Percentiles rank a stretch among this genome's conserved stretches.
These are phyloP conservation scores for Drechslera avenae DNA, from an alignment of 2,329 filamentous ascomycete genomes.

Conservation along the genomic window DNA sequence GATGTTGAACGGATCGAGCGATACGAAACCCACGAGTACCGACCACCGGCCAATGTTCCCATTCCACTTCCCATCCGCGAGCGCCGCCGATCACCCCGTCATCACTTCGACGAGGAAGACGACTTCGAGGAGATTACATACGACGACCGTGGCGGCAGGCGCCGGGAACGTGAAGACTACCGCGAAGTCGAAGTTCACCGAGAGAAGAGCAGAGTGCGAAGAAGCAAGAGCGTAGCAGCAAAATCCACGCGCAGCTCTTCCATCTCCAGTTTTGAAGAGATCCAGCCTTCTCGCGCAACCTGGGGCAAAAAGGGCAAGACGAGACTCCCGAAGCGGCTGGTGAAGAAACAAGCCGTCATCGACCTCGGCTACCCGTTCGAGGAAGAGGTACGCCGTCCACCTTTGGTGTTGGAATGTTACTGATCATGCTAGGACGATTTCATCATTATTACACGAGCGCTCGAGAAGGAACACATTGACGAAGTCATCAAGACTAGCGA, in stretches of 20 bases:
- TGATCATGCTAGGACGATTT: constrained; percentile 68
- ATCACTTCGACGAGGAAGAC: constrained; percentile 70
- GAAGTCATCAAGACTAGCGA: constrained; percentile 84
- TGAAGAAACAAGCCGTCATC: constrained; percentile 78
- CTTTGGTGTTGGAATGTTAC: constrained; percentile 12
- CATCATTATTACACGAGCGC: constrained; percentile 79
- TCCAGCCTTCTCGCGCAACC: constrained; percentile 40
- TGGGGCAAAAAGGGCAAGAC: constrained; percentile 77
- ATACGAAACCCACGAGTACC: constrained; percentile 57
- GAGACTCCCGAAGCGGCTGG: constrained; percentile 78
- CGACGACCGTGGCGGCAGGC: constrained; percentile 29
- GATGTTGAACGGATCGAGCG: constrained; percentile 57
- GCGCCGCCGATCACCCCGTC: constrained; percentile 55
- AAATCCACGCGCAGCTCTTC: constrained; percentile 46
- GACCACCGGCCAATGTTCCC: constrained; percentile 70
- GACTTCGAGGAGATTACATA: constrained; percentile 64
- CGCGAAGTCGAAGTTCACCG: constrained; percentile 56
- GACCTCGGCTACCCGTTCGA: constrained; percentile 86
- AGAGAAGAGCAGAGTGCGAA: constrained; percentile 48
- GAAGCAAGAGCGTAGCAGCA: constrained; percentile 40
- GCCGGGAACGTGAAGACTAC: constrained; percentile 51
- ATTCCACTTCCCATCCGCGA: constrained; percentile 65
- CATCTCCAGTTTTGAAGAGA: constrained; percentile 50
- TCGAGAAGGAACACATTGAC: constrained; percentile 90
- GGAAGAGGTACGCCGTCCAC: constrained; percentile 69